Evolutionary conservation across 192 early-diverging fungal species (phyloP), one percentile per base, ranked within the genome.

Genomic region (Bifiguratus adelaidae): DNA sequence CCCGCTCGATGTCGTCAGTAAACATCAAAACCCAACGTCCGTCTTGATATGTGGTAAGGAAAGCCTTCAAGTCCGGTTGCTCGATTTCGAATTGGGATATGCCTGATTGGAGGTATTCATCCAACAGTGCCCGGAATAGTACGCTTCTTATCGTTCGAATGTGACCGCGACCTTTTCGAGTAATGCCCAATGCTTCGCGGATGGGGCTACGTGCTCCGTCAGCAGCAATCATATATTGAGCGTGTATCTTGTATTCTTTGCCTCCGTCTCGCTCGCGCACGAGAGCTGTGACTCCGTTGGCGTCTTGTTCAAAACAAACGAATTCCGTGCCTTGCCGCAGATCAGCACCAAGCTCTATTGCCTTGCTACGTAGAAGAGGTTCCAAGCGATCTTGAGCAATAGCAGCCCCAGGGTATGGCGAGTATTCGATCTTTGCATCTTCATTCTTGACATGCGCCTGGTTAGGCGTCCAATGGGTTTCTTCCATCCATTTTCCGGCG

Each of bases 141-240:
- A 36, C 35, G 20, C 35, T 36, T 36, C 15, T 36, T 0, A 36
- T 11, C 3, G 35, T 36, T 7, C 9, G 15, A n/a, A 36, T 36
- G 4, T 4, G 35, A 5, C 35, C 35, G 9, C 51, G 18, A 16
- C 62, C 62, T 21, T 50, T 38, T 30, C 53, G 53, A 0, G 18
- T 41, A 24, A 64, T 59, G n/a, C 57, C 48, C 9, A 64, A 47
- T 19, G 47, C 51, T 22, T 58, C 48, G 24, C 62, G 56, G 16
- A 64, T 53, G 5, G 38, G 38, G 9, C 56, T 58, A n/a, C 49
- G 36, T 11, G 43, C 56, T 15, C 62, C 62, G 29, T 64, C 62
- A 0, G 52, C 29, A 2, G 43, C 62, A 11, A 64, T 23, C 41
- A 64, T 27, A 18, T 55, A 64, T 23, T 59, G 46, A 0, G 62